phyloP scores from a whole-genome alignment of 139 green algal genomes.

The Ettlia oleoabundans region DNA sequence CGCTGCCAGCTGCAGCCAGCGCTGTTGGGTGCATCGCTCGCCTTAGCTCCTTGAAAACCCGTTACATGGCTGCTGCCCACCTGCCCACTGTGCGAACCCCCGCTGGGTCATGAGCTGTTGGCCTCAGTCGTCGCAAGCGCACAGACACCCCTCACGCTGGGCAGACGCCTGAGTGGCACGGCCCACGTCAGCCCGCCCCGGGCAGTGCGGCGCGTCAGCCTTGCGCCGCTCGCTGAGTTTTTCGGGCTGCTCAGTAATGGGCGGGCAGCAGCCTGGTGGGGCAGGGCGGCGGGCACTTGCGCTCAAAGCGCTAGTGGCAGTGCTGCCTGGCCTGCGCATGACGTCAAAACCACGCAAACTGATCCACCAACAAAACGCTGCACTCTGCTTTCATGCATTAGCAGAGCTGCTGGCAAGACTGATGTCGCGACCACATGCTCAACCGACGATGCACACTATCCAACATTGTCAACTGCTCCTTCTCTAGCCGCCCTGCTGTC shows the following conservation, averaged over 20 bases:
- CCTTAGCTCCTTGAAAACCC: not conserved
- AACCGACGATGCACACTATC: not conserved
- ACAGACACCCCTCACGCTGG: slow-evolving; percentile 1
- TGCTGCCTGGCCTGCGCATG: not conserved
- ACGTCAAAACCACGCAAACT: not conserved
- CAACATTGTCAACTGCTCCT: too few species aligned
- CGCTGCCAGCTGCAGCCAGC: not conserved
- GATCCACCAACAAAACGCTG: too few species aligned
- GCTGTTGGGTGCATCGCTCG: not conserved
- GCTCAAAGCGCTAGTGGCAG: not conserved
- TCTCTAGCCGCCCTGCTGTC: too few species aligned
- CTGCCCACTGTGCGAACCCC: slow-evolving; percentile 19
- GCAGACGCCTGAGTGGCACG: too few species aligned
- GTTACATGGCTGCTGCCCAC: not conserved
- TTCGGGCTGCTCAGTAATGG: not conserved
- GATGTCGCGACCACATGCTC: not conserved
- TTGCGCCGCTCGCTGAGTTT: not conserved
- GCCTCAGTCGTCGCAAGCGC: slow-evolving; percentile 18
- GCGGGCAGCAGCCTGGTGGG: too few species aligned
- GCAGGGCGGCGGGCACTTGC: not conserved
- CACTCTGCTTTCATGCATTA: too few species aligned
- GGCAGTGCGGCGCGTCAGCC: not conserved
- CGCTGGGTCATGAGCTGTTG: not conserved
- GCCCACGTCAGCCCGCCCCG: too few species aligned
- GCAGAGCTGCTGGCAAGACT: too few species aligned